Percentiles rank a stretch among this genome's conserved stretches.
These are phyloP conservation scores for Mycena alexandri DNA, from an alignment of 768 basidiomycete genomes.

Conservation along the genomic window DNA sequence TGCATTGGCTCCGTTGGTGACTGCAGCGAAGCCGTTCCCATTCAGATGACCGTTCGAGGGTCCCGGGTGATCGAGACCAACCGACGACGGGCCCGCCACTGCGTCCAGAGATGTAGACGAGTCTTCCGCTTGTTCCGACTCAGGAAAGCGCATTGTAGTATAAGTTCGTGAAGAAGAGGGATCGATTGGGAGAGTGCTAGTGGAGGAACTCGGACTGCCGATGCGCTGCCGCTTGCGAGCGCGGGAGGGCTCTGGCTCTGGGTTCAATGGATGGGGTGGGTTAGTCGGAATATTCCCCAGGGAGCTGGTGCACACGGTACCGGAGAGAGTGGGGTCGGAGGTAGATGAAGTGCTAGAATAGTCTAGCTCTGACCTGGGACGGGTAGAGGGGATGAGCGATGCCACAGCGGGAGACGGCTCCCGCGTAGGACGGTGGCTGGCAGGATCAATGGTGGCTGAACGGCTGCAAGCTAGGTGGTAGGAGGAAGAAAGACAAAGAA, in stretches of 20 bases:
- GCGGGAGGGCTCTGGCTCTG: conserved; percentile 66
- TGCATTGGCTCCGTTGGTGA: conserved; percentile 51
- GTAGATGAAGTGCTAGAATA: conserved; percentile 42
- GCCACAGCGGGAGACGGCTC: conserved; percentile 66
- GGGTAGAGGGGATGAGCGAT: conserved; percentile 67
- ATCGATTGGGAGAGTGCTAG: conserved; percentile 51
- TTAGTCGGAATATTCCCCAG: conserved; percentile 28
- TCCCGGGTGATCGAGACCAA: conserved; percentile 51
- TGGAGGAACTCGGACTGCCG: conserved; percentile 53
- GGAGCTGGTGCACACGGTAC: conserved; percentile 45
- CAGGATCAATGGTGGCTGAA: conserved; percentile 68
- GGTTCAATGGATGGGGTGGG: conserved; percentile 24
- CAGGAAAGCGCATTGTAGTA: conserved; percentile 65
- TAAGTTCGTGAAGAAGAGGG: conserved; percentile 45
- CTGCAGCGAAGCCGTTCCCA: conserved; percentile 55
- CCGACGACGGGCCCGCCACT: conserved; percentile 67
- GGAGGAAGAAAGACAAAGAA: conserved; percentile 38
- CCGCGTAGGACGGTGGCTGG: conserved; percentile 69
- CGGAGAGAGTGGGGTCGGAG: conserved; percentile 47
- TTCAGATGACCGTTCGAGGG: conserved; percentile 58
- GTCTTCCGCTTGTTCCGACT: conserved; percentile 61
- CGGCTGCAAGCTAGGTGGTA: conserved; percentile 23
- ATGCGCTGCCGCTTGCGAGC: conserved; percentile 81
- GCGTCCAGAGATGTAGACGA: conserved; percentile 61
- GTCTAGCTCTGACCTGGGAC: conserved; percentile 40